Percentiles rank a stretch among this genome's conserved stretches.
phyloP scores from a whole-genome alignment of 352 stramenopile genomes.

The Pythium plurisporium region DNA sequence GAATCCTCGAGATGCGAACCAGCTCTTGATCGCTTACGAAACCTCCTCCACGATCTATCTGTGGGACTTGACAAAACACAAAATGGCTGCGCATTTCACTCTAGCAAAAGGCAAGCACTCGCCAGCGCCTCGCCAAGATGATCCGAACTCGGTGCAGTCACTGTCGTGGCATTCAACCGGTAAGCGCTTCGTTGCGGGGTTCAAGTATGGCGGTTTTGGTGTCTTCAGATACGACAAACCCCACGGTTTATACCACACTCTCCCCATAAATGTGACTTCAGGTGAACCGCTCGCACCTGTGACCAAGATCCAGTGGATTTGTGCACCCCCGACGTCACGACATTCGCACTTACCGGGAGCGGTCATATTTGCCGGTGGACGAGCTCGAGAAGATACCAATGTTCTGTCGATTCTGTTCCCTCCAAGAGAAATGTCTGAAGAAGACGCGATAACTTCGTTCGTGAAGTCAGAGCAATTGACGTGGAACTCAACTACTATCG shows the following conservation, averaged over 20 bases:
- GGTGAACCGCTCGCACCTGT: constrained; percentile 20
- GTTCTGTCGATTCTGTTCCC: constrained; percentile 45
- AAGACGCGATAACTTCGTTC: constrained; percentile 50
- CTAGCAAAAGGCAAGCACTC: constrained; percentile 13
- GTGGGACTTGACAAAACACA: constrained; percentile 68
- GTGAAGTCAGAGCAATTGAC: constrained; percentile 56
- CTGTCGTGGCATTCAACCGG: constrained; percentile 75
- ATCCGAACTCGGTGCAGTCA: constrained; percentile 45
- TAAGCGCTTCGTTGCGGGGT: constrained; percentile 72
- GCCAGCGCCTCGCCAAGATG: background rate
- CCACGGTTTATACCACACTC: constrained; percentile 27
- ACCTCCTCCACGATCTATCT: constrained; percentile 40
- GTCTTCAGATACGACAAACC: constrained; percentile 59
- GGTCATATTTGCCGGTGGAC: constrained; percentile 44
- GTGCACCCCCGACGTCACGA: constrained; percentile 48
- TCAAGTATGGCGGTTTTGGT: constrained; percentile 54
- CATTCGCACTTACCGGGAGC: constrained; percentile 44
- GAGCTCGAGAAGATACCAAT: constrained; percentile 19
- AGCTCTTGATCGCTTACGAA: constrained; percentile 64
- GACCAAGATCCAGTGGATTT: constrained; percentile 58
- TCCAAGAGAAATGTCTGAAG: constrained; percentile 22
- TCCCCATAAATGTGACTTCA: background rate
- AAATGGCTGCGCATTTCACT: constrained; percentile 32
- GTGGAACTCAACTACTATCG: constrained; percentile 40
- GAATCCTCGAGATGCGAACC: constrained; percentile 58